These are phyloP conservation scores for Rhodosporidiobolus odoratus DNA, from an alignment of 768 basidiomycete genomes.

Conservation along the genomic window DNA sequence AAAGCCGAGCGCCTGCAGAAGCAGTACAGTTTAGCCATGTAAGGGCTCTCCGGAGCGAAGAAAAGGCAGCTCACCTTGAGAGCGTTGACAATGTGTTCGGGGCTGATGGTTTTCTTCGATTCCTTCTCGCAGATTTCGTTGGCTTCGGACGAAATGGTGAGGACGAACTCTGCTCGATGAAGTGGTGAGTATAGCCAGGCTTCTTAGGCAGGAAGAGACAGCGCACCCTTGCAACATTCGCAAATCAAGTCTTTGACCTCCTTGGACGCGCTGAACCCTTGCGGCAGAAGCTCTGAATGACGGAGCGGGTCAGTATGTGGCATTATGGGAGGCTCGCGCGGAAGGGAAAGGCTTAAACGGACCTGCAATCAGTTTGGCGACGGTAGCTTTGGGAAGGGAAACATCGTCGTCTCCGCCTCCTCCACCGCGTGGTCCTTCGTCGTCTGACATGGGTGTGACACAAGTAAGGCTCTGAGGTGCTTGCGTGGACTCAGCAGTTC, in stretches of 20 bases:
- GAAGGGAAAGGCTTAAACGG: constrained; percentile 19
- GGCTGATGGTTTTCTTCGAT: constrained; percentile 97
- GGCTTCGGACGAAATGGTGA: constrained; percentile 92
- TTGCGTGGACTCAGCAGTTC: too few relatives aligned
- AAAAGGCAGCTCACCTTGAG: constrained; percentile 60
- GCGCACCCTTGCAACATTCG: constrained; percentile 92
- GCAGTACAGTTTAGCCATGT: not conserved
- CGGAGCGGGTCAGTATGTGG: constrained; percentile 9
- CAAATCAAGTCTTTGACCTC: constrained; percentile 95
- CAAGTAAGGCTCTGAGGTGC: not conserved
- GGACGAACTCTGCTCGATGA: constrained; percentile 78
- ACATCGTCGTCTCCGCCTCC: constrained; percentile 82
- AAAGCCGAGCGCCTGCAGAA: constrained; percentile 74
- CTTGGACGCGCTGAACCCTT: constrained; percentile 81
- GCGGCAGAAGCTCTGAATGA: constrained; percentile 73
- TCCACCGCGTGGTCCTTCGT: constrained; percentile 65
- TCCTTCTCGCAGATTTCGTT: constrained; percentile 98
- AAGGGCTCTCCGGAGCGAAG: not conserved
- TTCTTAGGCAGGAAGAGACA: not conserved
- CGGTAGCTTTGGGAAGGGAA: constrained; percentile 91
- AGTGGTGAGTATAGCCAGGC: not conserved
- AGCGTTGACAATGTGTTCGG: constrained; percentile 90
- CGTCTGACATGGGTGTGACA: constrained; percentile 68
- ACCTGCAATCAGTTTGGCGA: constrained; percentile 95
- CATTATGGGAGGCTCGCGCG: not conserved